Evolutionary conservation across 106 monocot species (phyloP), one percentile per base, ranked within the genome.

Genomic region (Dendrobium catenatum): DNA sequence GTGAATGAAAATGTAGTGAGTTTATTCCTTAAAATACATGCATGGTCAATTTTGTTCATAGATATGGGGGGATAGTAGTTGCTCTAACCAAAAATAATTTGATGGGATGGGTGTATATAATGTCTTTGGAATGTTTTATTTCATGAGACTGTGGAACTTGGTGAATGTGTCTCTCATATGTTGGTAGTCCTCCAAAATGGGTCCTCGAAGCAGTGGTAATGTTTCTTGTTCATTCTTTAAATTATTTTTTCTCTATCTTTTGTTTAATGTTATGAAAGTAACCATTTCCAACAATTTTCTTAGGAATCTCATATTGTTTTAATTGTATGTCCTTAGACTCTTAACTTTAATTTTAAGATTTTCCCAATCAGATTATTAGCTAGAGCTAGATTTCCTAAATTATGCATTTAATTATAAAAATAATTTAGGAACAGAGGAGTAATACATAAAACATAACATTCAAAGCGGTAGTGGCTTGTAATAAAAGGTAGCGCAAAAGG

Each of bases 171-270:
- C 80, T 90, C 3, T 90, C 93, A 9, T 93, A 93, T 90, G 90
- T 84, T 67, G 90, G 90, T 93, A 31, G 93, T 93, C 15, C 15
- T 90, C 93, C 78, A 90, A 90, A 56, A 93, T 93, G 93, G 93
- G 93, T 47, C 93, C 93, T 42, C 90, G 90, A 87, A 93, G 93
- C 80, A 93, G 93, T 80, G 93, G 93, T 93, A 90, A 90, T 78
- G 86, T 37, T 66, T 5, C 8, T 55, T 43, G 68, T 77, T 77
- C 31, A 42, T 75, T 75, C 33, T 27, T 33, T 42, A 3, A 15
- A n/a, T 41, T 37, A n/a, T 9, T 49, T 2, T 77, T 47, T 26
- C n/a, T 27, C 6, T 74, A 7, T 43, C 40, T 70, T 15, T 37
- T 70, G 3, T 70, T 70, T 33, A 16, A 16, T 37, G 37, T 37